These are phyloP conservation scores for Phytophthora pistaciae DNA, from an alignment of 352 stramenopile species.

Conservation along the genomic window DNA sequence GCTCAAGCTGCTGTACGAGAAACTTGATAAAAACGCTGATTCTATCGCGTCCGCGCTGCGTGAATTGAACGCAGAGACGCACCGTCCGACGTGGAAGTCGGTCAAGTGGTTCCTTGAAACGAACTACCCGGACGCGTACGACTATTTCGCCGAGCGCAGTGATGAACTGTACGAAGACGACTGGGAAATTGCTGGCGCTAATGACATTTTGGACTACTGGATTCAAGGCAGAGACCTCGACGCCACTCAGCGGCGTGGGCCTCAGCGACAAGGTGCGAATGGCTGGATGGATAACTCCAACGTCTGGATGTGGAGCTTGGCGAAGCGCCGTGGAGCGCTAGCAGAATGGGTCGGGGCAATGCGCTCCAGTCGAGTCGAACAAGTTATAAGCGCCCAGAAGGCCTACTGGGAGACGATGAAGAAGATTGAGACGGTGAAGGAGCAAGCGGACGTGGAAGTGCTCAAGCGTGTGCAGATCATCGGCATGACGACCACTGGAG, in stretches of 20 bases:
- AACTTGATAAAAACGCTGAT: constrained; percentile 41
- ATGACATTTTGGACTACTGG: constrained; percentile 54
- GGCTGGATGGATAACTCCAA: constrained; percentile 31
- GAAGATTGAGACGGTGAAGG: constrained; percentile 41
- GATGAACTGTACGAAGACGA: constrained; percentile 31
- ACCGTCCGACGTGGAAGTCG: constrained; percentile 37
- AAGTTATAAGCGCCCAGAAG: constrained; percentile 41
- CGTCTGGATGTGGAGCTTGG: constrained; percentile 43
- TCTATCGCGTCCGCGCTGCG: constrained; percentile 18
- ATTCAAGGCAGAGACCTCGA: constrained; percentile 34
- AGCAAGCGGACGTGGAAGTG: constrained; percentile 39
- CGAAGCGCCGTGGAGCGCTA: constrained; percentile 34
- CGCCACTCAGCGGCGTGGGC: constrained; percentile 5
- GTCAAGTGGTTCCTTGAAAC: constrained; percentile 46
- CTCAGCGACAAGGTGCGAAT: constrained; percentile 8
- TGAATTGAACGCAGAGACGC: constrained; percentile 19
- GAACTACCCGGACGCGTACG: constrained; percentile 36
- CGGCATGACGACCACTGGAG: constrained; percentile 85
- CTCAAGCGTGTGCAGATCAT: constrained; percentile 63
- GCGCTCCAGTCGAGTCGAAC: constrained; percentile 21
- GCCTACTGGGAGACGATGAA: constrained; percentile 36
- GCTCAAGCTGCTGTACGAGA: constrained; percentile 40
- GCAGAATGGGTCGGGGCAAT: constrained; percentile 32
- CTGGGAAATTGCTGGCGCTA: constrained; percentile 45
- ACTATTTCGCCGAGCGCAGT: constrained; percentile 39